Evolutionary conservation across 345 rosid species (phyloP).

Genomic region (Excoecaria cochinchinensis): DNA sequence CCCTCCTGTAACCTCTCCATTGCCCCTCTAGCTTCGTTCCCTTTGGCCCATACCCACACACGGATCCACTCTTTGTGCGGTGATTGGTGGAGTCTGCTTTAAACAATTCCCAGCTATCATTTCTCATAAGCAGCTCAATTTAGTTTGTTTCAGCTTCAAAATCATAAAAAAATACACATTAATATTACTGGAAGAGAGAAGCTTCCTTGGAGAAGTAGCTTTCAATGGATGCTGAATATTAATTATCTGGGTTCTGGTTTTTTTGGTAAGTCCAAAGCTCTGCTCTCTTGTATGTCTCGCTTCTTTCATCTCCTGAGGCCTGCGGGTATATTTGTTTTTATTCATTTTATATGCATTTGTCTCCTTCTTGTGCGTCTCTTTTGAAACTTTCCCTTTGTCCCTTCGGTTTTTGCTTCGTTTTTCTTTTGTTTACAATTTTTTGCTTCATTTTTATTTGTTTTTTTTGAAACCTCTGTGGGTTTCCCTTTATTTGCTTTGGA

Average conservation of each 20-base stretch:
- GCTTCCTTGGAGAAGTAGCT: conserved; percentile 15
- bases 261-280: conserved; percentile 21
- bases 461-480: no score
- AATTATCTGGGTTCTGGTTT: background rate
- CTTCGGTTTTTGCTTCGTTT: background rate
- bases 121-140: background rate
- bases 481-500: background rate
- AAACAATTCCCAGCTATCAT: background rate
- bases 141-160: background rate
- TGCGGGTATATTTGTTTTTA: background rate
- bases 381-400: conserved; percentile 6
- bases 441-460: background rate
- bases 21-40: background rate
- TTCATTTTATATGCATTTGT: background rate
- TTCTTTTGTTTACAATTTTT: background rate
- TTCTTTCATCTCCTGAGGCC: background rate
- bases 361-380: conserved; percentile 10
- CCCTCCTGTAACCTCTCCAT: background rate
- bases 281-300: conserved; percentile 13
- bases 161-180: background rate
- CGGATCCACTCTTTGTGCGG: background rate
- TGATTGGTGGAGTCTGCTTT: background rate
- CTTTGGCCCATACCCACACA: conserved; percentile 10
- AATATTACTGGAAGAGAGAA: background rate
- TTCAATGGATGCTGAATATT: conserved; percentile 10